Conservation (phyloP, 768 basidiomycete species). For the Hydnomerulius pinastri region DNA sequence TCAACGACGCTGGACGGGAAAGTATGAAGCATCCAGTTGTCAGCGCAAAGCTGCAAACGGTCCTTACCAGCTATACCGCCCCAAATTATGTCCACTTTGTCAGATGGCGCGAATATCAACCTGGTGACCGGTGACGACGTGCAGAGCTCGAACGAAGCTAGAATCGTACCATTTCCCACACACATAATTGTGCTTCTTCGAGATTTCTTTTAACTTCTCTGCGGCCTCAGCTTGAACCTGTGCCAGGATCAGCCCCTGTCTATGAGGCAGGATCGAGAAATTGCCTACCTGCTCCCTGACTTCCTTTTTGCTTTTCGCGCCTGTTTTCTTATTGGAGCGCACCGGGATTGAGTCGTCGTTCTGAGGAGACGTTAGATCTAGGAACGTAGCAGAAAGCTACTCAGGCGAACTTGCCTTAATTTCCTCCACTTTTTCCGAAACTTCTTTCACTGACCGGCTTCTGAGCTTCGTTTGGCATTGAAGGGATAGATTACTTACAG, state of each 20-base stretch:
- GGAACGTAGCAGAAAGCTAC: neutral
- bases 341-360: constrained; percentile 65
- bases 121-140: constrained; percentile 35
- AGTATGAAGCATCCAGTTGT: neutral
- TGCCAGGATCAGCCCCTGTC: constrained; percentile 2
- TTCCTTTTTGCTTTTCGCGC: constrained; percentile 74
- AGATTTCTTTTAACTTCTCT: constrained; percentile 58
- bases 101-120: constrained; percentile 64
- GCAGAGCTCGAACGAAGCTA: neutral
- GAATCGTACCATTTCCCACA: constrained; percentile 65
- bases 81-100: constrained; percentile 69
- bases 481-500: constrained; percentile 34
- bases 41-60: neutral
- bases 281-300: constrained; percentile 60
- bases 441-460: constrained; percentile 49
- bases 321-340: constrained; percentile 71
- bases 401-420: constrained; percentile 60
- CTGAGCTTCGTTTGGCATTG: neutral
- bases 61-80: constrained; percentile 58
- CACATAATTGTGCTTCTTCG: constrained; percentile 53
- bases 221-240: constrained; percentile 64
- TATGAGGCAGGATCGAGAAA: neutral
- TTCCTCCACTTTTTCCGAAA: constrained; percentile 55
- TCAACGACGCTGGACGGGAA: constrained; percentile 52
- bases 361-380: constrained; percentile 35